phyloP scores from a whole-genome alignment of 192 early-diverging fungal species.

The Backusella tuberculispora region DNA sequence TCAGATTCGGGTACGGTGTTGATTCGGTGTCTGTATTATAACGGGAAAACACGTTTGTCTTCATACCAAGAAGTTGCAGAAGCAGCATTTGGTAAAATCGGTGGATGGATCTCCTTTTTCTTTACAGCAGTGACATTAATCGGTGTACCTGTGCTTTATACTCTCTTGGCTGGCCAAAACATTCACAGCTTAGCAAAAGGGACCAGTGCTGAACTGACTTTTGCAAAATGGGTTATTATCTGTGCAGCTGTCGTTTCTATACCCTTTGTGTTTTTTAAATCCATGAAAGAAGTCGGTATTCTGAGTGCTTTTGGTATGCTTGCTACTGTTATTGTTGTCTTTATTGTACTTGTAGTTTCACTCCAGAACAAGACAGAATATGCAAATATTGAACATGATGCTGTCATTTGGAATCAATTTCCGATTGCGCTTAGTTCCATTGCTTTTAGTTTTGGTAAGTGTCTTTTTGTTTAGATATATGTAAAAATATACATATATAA shows the following conservation, averaged over 20 bases:
- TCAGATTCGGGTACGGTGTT: constrained; percentile 21
- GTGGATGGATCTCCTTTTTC: constrained; percentile 60
- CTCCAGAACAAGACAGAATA: constrained; percentile 36
- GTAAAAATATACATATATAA: not conserved
- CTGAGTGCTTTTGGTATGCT: constrained; percentile 66
- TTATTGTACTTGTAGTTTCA: constrained; percentile 59
- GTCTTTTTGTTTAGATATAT: not conserved
- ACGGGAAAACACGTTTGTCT: constrained; percentile 48
- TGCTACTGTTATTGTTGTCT: constrained; percentile 68
- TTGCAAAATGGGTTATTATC: constrained; percentile 59
- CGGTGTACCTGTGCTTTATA: constrained; percentile 65
- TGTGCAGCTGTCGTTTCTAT: constrained; percentile 61
- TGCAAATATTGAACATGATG: constrained; percentile 24
- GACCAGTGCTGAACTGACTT: constrained; percentile 43
- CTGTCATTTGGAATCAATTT: constrained; percentile 53
- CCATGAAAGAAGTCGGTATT: constrained; percentile 77
- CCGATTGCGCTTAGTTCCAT: constrained; percentile 71
- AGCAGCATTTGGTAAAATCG: constrained; percentile 65
- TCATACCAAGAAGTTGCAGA: constrained; percentile 69
- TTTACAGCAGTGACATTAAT: constrained; percentile 66
- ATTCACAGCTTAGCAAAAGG: constrained; percentile 58
- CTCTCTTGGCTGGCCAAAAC: constrained; percentile 69
- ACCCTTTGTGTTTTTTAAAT: constrained; percentile 70
- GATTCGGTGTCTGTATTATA: constrained; percentile 25
- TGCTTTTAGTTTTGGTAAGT: constrained; percentile 32